phyloP scores from a whole-genome alignment of 176 grass and related monocot genomes.

The Oryza punctata region DNA sequence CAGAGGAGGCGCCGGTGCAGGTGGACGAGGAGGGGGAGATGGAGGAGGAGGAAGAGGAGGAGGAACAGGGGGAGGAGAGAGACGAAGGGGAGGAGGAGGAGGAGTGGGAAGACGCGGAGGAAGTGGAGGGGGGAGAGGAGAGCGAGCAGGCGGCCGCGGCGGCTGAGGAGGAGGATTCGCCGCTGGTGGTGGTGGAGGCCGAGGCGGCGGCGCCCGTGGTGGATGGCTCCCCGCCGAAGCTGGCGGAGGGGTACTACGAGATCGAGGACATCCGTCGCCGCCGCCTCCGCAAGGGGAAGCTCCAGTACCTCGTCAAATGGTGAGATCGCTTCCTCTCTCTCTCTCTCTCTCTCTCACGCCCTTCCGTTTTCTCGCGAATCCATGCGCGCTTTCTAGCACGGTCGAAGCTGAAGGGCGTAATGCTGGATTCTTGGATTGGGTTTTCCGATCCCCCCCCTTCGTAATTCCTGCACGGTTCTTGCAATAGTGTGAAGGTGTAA shows the following conservation, averaged over 20 bases:
- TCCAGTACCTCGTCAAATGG: slow-evolving; percentile 97
- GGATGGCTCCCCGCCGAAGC: slow-evolving; percentile 45
- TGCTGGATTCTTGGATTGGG: background rate
- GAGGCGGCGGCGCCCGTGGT: background rate
- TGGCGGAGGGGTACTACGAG: slow-evolving; percentile 81
- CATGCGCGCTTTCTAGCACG: background rate
- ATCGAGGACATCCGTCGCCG: slow-evolving; percentile 83
- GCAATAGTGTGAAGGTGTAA: background rate
- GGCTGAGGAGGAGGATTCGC: slow-evolving; percentile 3
- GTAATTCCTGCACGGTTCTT: background rate
- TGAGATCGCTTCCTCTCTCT: slow-evolving; percentile 17
- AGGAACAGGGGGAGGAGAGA: background rate
- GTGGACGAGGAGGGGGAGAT: background rate
- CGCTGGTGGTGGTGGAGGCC: background rate
- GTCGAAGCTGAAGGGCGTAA: background rate
- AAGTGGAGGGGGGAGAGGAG: background rate
- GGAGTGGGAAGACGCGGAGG: slow-evolving; percentile 36
- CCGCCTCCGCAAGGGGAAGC: slow-evolving; percentile 57
- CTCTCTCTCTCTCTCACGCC: background rate
- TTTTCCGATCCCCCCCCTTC: background rate
- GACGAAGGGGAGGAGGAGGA: background rate
- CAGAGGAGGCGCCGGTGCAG: slow-evolving; percentile 21
- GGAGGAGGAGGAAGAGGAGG: slow-evolving; percentile 6
- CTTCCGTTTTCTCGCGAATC: background rate
- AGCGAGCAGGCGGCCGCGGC: background rate